Evolutionary conservation across 495 filamentous ascomycete species (phyloP).

Genomic region (Penicillium herquei): DNA sequence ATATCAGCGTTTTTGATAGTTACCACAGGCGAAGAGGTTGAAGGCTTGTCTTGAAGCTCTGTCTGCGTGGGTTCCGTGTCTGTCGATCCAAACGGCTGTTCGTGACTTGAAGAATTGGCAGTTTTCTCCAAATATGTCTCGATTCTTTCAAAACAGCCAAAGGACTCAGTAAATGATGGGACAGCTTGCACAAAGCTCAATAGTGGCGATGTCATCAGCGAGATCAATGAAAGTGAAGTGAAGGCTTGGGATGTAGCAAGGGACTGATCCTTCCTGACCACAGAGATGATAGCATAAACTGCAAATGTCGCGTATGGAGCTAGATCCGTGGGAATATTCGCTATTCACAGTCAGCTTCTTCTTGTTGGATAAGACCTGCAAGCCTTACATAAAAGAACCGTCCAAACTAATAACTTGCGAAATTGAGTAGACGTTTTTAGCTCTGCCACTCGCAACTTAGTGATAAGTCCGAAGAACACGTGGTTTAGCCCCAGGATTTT

Average conservation of each 20-base stretch:
- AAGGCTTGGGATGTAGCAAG: neutral
- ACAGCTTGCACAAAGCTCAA: too few species aligned
- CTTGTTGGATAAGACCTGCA: neutral
- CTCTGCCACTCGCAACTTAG: neutral
- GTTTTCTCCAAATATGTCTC: too few species aligned
- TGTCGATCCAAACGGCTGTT: too few species aligned
- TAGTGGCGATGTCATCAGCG: neutral
- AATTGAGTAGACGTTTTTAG: neutral
- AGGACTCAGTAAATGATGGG: too few species aligned
- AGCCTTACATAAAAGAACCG: neutral
- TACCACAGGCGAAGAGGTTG: too few species aligned
- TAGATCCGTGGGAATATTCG: neutral
- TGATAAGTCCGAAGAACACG: conserved; percentile 13
- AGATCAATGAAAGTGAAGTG: neutral
- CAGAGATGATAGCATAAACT: neutral
- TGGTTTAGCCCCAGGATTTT: conserved; percentile 40
- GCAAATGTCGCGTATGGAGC: neutral
- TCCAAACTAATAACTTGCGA: neutral
- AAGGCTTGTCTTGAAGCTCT: too few species aligned
- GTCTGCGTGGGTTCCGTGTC: too few species aligned
- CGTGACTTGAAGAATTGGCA: too few species aligned
- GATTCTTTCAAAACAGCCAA: too few species aligned
- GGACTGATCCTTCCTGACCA: neutral
- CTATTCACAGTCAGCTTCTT: neutral
- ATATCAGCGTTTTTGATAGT: too few species aligned